Conservation (phyloP, 208 protist species). For the Acanthamoeba lenticulata region DNA sequence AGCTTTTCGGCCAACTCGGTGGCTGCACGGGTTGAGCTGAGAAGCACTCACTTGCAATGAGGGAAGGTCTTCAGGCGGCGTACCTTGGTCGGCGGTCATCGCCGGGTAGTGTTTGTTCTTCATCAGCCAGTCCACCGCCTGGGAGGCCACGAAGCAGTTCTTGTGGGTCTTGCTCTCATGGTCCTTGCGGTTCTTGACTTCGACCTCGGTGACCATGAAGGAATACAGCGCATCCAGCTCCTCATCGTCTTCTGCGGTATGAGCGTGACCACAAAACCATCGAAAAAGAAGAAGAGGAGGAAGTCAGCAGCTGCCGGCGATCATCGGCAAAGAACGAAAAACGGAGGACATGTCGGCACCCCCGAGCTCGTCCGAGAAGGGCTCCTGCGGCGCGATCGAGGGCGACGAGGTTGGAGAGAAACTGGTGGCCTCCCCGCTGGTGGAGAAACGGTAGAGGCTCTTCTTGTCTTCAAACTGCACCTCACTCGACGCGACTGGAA, state of each 20-base stretch:
- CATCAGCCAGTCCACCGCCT: neutral
- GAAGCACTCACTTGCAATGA: too few relatives aligned
- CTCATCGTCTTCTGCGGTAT: neutral
- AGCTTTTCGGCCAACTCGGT: neutral
- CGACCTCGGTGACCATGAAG: neutral
- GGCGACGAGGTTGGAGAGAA: neutral
- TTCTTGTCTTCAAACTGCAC: neutral
- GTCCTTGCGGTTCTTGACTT: neutral
- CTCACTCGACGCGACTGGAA: neutral
- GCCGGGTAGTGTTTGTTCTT: neutral
- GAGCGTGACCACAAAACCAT: neutral
- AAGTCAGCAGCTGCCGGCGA: too few relatives aligned
- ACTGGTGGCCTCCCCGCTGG: neutral
- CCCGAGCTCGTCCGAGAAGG: neutral
- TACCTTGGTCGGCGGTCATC: neutral
- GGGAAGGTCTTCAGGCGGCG: too few relatives aligned
- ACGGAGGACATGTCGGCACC: neutral
- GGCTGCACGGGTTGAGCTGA: too few relatives aligned
- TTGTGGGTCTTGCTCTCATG: neutral
- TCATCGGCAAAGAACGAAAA: neutral
- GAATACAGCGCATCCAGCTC: neutral
- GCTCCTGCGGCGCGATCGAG: neutral
- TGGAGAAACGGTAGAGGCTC: neutral
- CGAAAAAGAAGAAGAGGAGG: too few relatives aligned
- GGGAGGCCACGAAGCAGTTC: neutral